A percentile compares a stretch with the other conserved stretches of the same genome.
Conservation (phyloP, 306 rosid species). For the Fragaria vesca region DNA sequence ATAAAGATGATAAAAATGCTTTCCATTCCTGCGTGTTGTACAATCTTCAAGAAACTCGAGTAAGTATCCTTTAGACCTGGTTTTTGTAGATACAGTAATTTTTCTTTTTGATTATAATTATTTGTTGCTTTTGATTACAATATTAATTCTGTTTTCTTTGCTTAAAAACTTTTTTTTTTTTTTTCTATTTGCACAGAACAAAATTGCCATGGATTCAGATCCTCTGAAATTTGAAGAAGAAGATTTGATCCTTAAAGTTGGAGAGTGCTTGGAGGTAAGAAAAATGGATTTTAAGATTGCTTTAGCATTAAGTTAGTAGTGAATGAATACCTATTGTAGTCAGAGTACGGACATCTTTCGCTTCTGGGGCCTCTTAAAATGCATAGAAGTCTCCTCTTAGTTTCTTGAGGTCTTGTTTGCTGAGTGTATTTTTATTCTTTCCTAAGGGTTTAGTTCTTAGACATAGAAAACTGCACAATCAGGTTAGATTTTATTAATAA, state of each 20-base stretch:
- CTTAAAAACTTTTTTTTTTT: background rate
- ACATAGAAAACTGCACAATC: background rate
- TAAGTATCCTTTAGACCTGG: slow-evolving; percentile 38
- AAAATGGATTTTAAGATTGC: slow-evolving; percentile 4
- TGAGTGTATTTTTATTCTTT: background rate
- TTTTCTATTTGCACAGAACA: slow-evolving; percentile 48
- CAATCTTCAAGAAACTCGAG: slow-evolving; percentile 91
- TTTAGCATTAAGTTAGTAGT: slow-evolving; percentile 6
- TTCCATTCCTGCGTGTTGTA: slow-evolving; percentile 70
- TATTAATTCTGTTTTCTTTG: slow-evolving; percentile 19
- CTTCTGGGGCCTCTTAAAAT: background rate
- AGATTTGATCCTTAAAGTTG: slow-evolving; percentile 87
- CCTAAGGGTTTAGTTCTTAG: background rate
- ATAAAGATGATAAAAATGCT: slow-evolving; percentile 91
- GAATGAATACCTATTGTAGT: background rate
- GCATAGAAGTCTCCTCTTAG: background rate
- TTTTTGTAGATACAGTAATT: background rate
- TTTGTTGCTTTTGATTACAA: background rate
- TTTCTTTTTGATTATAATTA: slow-evolving; percentile 8
- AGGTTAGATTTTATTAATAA: background rate
- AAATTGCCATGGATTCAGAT: slow-evolving; percentile 71
- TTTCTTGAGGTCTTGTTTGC: background rate
- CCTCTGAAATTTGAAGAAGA: slow-evolving; percentile 65
- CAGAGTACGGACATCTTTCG: background rate
- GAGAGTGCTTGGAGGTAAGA: slow-evolving; percentile 87